phyloP scores from a whole-genome alignment of 202 grass and related monocot genomes.

The Elaeis oleifera region DNA sequence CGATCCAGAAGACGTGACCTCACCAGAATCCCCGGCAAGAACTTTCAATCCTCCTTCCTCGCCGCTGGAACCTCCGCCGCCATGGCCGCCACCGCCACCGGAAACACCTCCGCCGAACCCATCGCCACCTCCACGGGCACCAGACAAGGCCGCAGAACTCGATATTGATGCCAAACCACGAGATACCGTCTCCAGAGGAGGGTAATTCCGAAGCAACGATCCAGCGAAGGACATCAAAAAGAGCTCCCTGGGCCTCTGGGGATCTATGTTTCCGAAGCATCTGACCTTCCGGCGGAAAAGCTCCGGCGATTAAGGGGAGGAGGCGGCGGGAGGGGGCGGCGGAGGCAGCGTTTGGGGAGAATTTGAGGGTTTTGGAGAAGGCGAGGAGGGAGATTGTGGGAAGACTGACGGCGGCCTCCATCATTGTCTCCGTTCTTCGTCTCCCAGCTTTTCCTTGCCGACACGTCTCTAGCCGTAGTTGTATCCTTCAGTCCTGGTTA shows the following conservation, averaged over 20 bases:
- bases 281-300: conserved; percentile 8
- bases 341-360: conserved; percentile 31
- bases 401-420: conserved; percentile 40
- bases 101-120: background rate
- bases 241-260: conserved; percentile 25
- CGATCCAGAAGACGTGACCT: conserved; percentile 31
- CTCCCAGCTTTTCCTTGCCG: background rate
- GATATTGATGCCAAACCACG: conserved; percentile 73
- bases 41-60: conserved; percentile 23
- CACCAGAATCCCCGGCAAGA: conserved; percentile 15
- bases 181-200: conserved; percentile 9
- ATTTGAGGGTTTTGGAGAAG: conserved; percentile 54
- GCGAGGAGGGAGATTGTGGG: conserved; percentile 47
- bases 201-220: conserved; percentile 31
- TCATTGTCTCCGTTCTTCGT: conserved; percentile 20
- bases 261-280: conserved; percentile 27
- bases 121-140: conserved; percentile 35
- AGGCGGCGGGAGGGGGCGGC: conserved; percentile 2
- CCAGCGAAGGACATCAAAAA: conserved; percentile 49
- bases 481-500: too few species aligned
- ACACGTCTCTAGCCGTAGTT: too few species aligned
- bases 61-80: conserved; percentile 15
- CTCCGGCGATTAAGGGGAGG: background rate
- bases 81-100: conserved; percentile 24
- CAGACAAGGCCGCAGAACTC: conserved; percentile 34